Evolutionary conservation across 441 rosid genomes (phyloP).

Genomic region (Biscutella auriculata): DNA sequence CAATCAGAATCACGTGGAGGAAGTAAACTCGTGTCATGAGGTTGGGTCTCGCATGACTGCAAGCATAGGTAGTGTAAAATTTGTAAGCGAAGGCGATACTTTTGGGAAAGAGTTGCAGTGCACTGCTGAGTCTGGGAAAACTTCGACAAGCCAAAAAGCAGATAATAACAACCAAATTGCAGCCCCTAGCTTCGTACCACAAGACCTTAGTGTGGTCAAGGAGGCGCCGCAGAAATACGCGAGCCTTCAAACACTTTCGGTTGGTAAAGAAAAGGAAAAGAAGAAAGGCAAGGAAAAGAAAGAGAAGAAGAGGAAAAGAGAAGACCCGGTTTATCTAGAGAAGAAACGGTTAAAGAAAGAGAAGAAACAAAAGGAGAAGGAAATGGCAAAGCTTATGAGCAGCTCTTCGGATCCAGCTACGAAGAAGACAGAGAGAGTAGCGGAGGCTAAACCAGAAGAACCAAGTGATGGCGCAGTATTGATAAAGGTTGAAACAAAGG

Average conservation of each 20-base stretch:
- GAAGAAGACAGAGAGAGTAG: slow-evolving; percentile 19
- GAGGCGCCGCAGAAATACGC: slow-evolving; percentile 47
- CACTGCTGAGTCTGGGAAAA: slow-evolving; percentile 86
- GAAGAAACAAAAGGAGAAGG: slow-evolving; percentile 72
- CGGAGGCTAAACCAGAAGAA: slow-evolving; percentile 31
- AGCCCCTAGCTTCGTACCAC: slow-evolving; percentile 35
- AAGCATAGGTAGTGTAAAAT: slow-evolving; percentile 84
- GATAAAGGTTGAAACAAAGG: slow-evolving; percentile 32
- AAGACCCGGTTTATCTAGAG: slow-evolving; percentile 62
- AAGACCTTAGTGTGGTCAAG: slow-evolving; percentile 32
- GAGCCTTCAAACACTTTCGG: slow-evolving; percentile 58
- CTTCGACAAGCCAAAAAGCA: slow-evolving; percentile 27
- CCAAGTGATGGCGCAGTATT: slow-evolving; percentile 28
- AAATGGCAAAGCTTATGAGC: slow-evolving; percentile 46
- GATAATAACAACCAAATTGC: slow-evolving; percentile 34
- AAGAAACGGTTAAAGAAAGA: slow-evolving; percentile 77
- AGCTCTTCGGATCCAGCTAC: slow-evolving; percentile 29
- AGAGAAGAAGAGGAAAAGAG: slow-evolving; percentile 60
- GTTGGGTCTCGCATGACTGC: slow-evolving; percentile 88
- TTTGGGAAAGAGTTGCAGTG: slow-evolving; percentile 85
- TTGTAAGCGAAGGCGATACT: slow-evolving; percentile 55
- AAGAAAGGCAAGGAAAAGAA: slow-evolving; percentile 44
- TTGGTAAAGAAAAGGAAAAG: slow-evolving; percentile 43
- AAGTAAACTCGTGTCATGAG: slow-evolving; percentile 81
- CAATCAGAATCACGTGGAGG: slow-evolving; percentile 75